phyloP scores from a whole-genome alignment of 2,329 filamentous ascomycete species.

The Calycina herbarum region DNA sequence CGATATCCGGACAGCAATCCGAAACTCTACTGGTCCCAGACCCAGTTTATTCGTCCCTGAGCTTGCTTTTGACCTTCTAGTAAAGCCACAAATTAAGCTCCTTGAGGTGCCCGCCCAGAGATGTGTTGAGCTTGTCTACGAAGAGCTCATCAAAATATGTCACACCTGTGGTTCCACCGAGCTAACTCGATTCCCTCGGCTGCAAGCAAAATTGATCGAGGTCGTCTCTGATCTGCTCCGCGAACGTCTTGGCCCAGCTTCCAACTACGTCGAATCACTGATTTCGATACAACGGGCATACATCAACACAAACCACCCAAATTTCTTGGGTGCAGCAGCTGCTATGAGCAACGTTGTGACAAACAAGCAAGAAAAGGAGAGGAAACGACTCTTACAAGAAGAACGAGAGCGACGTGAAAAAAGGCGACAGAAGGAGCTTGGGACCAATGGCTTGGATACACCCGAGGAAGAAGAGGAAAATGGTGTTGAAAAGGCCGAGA shows the following conservation, averaged over 20 bases:
- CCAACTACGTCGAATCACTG: slow-evolving; percentile 89
- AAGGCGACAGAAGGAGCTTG: slow-evolving; percentile 79
- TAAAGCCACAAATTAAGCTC: slow-evolving; percentile 98
- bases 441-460: slow-evolving; percentile 71
- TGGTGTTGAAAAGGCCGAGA: slow-evolving; percentile 52
- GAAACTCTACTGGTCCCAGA: slow-evolving; percentile 94
- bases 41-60: slow-evolving; percentile 97
- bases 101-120: slow-evolving; percentile 92
- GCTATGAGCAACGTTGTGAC: slow-evolving; percentile 97
- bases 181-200: slow-evolving; percentile 82
- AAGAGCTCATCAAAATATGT: slow-evolving; percentile 98
- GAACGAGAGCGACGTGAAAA: slow-evolving; percentile 85
- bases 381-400: slow-evolving; percentile 75
- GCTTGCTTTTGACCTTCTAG: slow-evolving; percentile 93
- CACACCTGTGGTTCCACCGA: slow-evolving; percentile 97
- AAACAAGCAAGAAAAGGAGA: slow-evolving; percentile 91
- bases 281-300: slow-evolving; percentile 98
- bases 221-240: slow-evolving; percentile 94
- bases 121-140: slow-evolving; percentile 96
- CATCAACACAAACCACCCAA: slow-evolving; percentile 99
- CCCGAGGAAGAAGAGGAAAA: slow-evolving; percentile 59
- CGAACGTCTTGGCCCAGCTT: slow-evolving; percentile 86
- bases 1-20: slow-evolving; percentile 94
- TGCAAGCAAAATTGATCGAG: slow-evolving; percentile 97
- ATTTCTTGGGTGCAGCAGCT: slow-evolving; percentile 93